A percentile compares a stretch with the other conserved stretches of the same genome.
phyloP scores from a whole-genome alignment of 352 stramenopile genomes.

The Peronospora farinosa region DNA sequence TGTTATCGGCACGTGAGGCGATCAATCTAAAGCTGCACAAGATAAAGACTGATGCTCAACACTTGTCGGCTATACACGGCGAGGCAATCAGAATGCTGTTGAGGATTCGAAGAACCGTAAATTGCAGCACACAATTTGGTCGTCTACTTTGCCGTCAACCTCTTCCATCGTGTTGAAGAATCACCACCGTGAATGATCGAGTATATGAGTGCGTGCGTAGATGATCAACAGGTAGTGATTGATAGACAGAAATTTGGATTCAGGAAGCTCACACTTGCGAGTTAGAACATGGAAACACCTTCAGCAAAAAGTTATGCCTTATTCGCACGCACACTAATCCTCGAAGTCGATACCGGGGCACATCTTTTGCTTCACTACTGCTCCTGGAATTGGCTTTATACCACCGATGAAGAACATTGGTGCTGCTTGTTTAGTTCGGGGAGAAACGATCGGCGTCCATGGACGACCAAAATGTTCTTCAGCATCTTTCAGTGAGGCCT shows the following conservation, averaged over 20 bases:
- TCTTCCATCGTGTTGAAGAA: conserved; percentile 34
- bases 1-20: no score
- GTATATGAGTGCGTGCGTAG: not conserved
- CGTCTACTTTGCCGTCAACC: no score
- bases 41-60: no score
- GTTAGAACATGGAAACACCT: not conserved
- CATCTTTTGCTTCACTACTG: conserved; percentile 25
- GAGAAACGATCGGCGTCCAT: conserved; percentile 30
- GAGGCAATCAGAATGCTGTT: no score
- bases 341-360: conserved; percentile 16
- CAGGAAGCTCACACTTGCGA: not conserved
- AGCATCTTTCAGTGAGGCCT: conserved; percentile 22
- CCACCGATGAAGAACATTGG: conserved; percentile 26
- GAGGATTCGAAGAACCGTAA: no score
- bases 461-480: conserved; percentile 36
- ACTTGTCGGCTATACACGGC: no score
- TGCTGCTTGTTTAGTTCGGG: conserved; percentile 11
- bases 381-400: conserved; percentile 28
- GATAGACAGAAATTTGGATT: not conserved
- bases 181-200: not conserved
- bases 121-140: no score
- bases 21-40: no score
- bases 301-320: not conserved
- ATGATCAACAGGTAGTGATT: not conserved
- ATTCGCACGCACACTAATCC: conserved; percentile 1